Evolutionary conservation across 2,329 filamentous ascomycete species (phyloP), one percentile per base, ranked within the genome.

Genomic region (Botrytis porri): DNA sequence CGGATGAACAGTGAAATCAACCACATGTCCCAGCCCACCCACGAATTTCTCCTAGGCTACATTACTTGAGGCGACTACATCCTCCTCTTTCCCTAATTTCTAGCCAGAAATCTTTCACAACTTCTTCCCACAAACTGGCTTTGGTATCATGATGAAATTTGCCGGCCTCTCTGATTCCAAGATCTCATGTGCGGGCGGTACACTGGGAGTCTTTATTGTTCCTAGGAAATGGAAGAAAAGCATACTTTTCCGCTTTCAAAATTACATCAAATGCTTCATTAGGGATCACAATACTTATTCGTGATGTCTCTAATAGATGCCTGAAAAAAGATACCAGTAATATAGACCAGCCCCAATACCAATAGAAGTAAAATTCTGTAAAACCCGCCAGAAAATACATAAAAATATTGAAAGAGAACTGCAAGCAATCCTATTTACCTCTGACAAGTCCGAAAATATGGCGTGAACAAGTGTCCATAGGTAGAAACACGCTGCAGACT

Each of bases 21-120:
- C 5, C 10, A n/a, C 16, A 7, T 25, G 2, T 2, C 6, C 25
- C 25, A n/a, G 4, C 22, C 3, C 25, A 25, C 7, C 12, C 48
- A 25, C 0, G 12, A 14, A 1, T 0, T n/a, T 7, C 48, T 14
- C 9, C 25, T n/a, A 5, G 48, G 48, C 4, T 16, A 51, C 5
- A n/a, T 14, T 14, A 51, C 25, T 51, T 5, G 10, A 51, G 48
- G 12, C 5, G 10, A 51, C 25, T 51, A n/a, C 4, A 51, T 51
- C 5, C n/a, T n/a, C n/a, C n/a, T n/a, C n/a, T n/a, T n/a, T n/a
- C n/a, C n/a, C n/a, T n/a, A n/a, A n/a, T n/a, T n/a, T n/a, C n/a
- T n/a, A n/a, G n/a, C n/a, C 25, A 6, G 5, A 5, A 43, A 16
- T 43, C 43, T 45, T 22, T 45, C 43, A 22, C 7, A 22, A n/a